A percentile compares a stretch with the other conserved stretches of the same genome.
Evolutionary conservation across 2,329 filamentous ascomycete genomes (phyloP).

Genomic region (Gliomastix tumulicola): DNA sequence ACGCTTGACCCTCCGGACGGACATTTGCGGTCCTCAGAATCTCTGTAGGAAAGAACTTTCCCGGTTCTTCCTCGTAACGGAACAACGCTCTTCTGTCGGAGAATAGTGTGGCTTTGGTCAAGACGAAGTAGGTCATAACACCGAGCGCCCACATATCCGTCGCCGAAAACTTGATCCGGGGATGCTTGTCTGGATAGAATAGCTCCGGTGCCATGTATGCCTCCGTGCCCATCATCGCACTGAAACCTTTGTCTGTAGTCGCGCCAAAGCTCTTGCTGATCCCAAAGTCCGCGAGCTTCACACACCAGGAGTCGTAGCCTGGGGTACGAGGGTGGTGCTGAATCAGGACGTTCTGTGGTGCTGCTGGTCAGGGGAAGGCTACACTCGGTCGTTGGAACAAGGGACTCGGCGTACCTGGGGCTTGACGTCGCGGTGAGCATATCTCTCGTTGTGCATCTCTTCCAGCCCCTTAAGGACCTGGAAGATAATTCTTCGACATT

Average conservation of each 20-base stretch:
- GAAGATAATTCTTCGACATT: conserved; percentile 8
- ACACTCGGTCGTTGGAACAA: not conserved
- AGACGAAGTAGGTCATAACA: too few species aligned
- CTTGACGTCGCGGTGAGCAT: conserved; percentile 14
- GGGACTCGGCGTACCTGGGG: conserved; percentile 6
- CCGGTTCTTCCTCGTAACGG: too few species aligned
- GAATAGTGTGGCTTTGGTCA: too few species aligned
- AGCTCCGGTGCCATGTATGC: conserved; percentile 12
- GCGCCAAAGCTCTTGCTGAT: conserved; percentile 11
- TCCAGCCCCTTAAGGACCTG: conserved; percentile 11
- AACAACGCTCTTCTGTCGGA: too few species aligned
- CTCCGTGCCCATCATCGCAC: conserved; percentile 6
- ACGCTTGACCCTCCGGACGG: too few species aligned
- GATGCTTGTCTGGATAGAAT: too few species aligned
- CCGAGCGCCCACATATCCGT: too few species aligned
- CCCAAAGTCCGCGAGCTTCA: conserved; percentile 14
- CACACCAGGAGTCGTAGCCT: conserved; percentile 9
- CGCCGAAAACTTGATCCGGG: too few species aligned
- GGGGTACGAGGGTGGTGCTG: conserved; percentile 5
- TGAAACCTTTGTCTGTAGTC: too few species aligned
- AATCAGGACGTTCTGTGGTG: conserved; percentile 12
- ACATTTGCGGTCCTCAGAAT: too few species aligned
- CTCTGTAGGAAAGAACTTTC: too few species aligned
- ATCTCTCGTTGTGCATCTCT: conserved; percentile 12
- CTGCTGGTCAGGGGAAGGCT: not conserved